phyloP scores from a whole-genome alignment of 2,329 filamentous ascomycete species.

The Stemphylium lycopersici region DNA sequence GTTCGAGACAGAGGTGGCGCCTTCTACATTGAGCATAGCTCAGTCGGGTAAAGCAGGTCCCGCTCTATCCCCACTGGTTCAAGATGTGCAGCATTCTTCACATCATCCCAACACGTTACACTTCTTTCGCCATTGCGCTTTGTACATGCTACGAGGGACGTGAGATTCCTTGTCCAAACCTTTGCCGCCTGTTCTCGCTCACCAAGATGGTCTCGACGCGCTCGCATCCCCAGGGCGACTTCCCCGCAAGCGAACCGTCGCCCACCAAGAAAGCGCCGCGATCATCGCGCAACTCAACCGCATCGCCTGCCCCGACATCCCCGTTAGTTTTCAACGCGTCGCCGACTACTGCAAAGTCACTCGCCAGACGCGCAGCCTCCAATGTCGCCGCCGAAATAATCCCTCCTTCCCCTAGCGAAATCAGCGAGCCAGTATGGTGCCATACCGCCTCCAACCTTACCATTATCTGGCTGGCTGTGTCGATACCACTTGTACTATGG shows the following conservation, averaged over 20 bases:
- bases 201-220: conserved; percentile 49
- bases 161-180: background rate
- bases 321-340: conserved; percentile 21
- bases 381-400: conserved; percentile 22
- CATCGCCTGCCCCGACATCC: conserved; percentile 36
- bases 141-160: background rate
- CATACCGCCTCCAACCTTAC: conserved; percentile 66
- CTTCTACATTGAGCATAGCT: background rate
- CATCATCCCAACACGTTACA: conserved; percentile 18
- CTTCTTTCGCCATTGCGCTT: background rate
- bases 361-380: conserved; percentile 34
- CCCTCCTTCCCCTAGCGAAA: conserved; percentile 29
- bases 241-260: conserved; percentile 44
- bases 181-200: background rate
- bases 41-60: conserved; percentile 10
- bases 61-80: conserved; percentile 8
- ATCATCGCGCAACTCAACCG: conserved; percentile 39
- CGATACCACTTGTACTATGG: conserved; percentile 80
- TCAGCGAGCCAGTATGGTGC: conserved; percentile 52
- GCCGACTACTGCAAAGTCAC: conserved; percentile 19
- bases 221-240: conserved; percentile 44
- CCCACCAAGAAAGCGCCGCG: conserved; percentile 45
- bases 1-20: no score
- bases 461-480: conserved; percentile 74
- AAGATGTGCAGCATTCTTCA: background rate